Evolutionary conservation across 2,329 filamentous ascomycete genomes (phyloP).

Genomic region (Fusarium domesticum): DNA sequence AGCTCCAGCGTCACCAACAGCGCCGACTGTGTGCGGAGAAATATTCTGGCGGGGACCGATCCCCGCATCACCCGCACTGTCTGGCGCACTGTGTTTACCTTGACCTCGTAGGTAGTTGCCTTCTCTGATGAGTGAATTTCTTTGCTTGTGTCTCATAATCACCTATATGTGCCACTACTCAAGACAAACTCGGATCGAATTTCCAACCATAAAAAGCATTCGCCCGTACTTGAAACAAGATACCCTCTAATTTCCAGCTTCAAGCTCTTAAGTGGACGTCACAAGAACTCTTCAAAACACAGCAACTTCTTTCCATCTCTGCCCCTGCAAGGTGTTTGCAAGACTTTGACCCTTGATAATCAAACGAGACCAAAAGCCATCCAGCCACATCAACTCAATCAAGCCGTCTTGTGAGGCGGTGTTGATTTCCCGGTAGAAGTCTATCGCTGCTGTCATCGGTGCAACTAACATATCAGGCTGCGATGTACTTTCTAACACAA

Average conservation of each 20-base stretch:
- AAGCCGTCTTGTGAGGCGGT: conserved; percentile 39
- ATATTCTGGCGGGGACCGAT: conserved; percentile 23
- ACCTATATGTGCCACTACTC: too few relatives aligned
- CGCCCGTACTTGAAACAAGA: not conserved
- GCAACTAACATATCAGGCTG: conserved; percentile 47
- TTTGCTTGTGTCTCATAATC: not conserved
- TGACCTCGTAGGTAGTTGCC: not conserved
- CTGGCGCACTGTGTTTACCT: conserved; percentile 8
- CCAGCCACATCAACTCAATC: conserved; percentile 48
- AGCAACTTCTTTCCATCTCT: conserved; percentile 40
- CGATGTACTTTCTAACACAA: conserved; percentile 40
- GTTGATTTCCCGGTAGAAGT: conserved; percentile 42
- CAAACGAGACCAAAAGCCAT: conserved; percentile 41
- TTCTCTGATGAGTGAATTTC: not conserved
- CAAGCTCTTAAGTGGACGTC: not conserved
- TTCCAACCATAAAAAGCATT: too few relatives aligned
- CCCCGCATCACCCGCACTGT: conserved; percentile 1
- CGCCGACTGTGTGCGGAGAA: conserved; percentile 28
- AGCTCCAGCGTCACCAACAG: conserved; percentile 24
- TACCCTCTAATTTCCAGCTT: not conserved
- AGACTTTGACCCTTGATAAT: conserved; percentile 42
- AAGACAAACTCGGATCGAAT: too few relatives aligned
- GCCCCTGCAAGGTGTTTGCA: conserved; percentile 37
- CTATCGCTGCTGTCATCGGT: conserved; percentile 42
- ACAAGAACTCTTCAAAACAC: conserved; percentile 29